Evolutionary conservation across 768 basidiomycete genomes (phyloP).

Genomic region (Exsudoporus frostii): DNA sequence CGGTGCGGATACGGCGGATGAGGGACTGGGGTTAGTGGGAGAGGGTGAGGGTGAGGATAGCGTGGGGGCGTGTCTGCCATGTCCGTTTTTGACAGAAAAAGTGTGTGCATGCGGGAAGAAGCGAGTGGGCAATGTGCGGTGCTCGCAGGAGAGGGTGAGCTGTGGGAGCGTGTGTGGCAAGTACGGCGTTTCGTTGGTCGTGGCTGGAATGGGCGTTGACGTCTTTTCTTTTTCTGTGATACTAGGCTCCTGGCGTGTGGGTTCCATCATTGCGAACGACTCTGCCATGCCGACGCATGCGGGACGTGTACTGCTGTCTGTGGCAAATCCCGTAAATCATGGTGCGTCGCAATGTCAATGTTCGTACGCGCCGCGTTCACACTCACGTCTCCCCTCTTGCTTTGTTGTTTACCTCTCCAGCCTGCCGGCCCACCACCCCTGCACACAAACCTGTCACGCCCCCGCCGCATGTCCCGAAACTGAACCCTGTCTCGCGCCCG

Average conservation of each 20-base stretch:
- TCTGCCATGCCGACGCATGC: slow-evolving; percentile 83
- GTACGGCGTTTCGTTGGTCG: slow-evolving; percentile 40
- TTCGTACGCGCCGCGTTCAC: background rate
- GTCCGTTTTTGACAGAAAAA: slow-evolving; percentile 76
- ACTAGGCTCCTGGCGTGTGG: slow-evolving; percentile 73
- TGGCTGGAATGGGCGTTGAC: background rate
- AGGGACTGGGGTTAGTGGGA: slow-evolving; percentile 12
- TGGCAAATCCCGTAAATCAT: slow-evolving; percentile 82
- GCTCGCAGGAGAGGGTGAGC: slow-evolving; percentile 74
- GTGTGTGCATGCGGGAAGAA: slow-evolving; percentile 89
- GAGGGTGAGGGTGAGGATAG: background rate
- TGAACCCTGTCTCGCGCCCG: slow-evolving; percentile 66
- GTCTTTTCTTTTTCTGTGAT: background rate
- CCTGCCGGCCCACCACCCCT: slow-evolving; percentile 70
- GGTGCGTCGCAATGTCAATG: slow-evolving; percentile 42
- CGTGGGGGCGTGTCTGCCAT: slow-evolving; percentile 68
- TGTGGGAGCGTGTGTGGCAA: slow-evolving; percentile 84
- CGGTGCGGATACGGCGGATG: slow-evolving; percentile 24
- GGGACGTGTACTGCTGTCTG: slow-evolving; percentile 75
- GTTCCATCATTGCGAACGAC: slow-evolving; percentile 80
- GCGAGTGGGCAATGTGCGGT: slow-evolving; percentile 71
- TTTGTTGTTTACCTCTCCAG: slow-evolving; percentile 32
- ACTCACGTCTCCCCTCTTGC: background rate
- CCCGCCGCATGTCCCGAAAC: slow-evolving; percentile 81
- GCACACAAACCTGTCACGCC: slow-evolving; percentile 79